Evolutionary conservation across 2,329 filamentous ascomycete species (phyloP).

Genomic region (Cladosporium velox): DNA sequence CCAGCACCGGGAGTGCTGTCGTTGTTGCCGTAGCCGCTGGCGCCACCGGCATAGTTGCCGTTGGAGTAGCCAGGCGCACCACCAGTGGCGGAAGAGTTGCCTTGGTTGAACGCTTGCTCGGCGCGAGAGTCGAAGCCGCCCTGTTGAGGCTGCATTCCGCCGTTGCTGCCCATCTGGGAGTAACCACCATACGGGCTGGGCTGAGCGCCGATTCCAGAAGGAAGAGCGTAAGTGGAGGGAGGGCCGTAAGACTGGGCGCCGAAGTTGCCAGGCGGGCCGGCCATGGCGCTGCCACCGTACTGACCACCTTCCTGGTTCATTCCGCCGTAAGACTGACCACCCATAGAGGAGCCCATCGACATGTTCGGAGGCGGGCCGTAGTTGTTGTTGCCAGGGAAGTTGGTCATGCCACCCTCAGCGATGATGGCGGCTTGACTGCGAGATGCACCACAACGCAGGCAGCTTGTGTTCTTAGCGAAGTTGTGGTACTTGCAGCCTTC

Average conservation of each 20-base stretch:
- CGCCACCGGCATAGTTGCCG: slow-evolving; percentile 44
- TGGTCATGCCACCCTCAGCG: slow-evolving; percentile 76
- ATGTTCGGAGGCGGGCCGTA: slow-evolving; percentile 76
- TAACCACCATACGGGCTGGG: slow-evolving; percentile 81
- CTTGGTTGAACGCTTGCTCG: slow-evolving; percentile 82
- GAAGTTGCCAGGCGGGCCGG: slow-evolving; percentile 56
- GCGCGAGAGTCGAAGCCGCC: slow-evolving; percentile 92
- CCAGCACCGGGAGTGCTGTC: slow-evolving; percentile 56
- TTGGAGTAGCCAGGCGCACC: slow-evolving; percentile 60
- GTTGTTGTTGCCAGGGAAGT: slow-evolving; percentile 31
- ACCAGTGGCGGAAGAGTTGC: slow-evolving; percentile 75
- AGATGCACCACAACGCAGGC: slow-evolving; percentile 91
- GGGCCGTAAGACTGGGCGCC: slow-evolving; percentile 81
- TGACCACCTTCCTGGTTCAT: slow-evolving; percentile 67
- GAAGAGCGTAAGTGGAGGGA: slow-evolving; percentile 85
- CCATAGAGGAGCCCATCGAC: slow-evolving; percentile 55
- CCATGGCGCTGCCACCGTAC: slow-evolving; percentile 65
- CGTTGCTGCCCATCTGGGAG: slow-evolving; percentile 55
- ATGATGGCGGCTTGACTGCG: slow-evolving; percentile 92
- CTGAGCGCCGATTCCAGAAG: slow-evolving; percentile 74
- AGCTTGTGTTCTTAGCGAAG: slow-evolving; percentile 99
- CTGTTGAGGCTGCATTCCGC: slow-evolving; percentile 62
- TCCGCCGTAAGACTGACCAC: slow-evolving; percentile 31
- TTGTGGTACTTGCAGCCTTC: slow-evolving; percentile 98
- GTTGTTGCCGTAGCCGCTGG: slow-evolving; percentile 48